Base-by-base conservation (phyloP, 163 green algal species). In the Coccomyxa subellipsoidea region DNA sequence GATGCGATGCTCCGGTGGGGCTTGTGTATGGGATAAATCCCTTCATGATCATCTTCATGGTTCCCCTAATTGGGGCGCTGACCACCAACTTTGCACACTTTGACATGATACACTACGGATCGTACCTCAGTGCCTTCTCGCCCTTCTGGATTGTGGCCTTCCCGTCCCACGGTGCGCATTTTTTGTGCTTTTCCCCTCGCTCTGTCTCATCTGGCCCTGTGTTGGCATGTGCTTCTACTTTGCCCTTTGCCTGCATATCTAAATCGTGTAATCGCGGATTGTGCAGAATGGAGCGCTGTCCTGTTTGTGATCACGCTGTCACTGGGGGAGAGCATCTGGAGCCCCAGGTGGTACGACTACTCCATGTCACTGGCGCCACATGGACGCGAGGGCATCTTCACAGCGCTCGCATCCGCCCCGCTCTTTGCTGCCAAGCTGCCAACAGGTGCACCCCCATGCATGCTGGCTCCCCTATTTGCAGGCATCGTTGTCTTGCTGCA, bases 1-100 rank as follows among this genome's bases (percentile, higher is more conserved):
- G 90, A 59, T 92, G 90, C 78, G 36, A 84, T 73, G 81, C 85
- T 4, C 88, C 84, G 31, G 84, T 93, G 4, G 90, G 90, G 8
- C 40, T 82, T 34, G 86, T 94, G 31, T 94, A 94, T 80, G 81
- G 72, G 23, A 94, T 94, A 80, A 94, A 94, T 38, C 90, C 90
- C 7, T 69, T 72, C 69, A 90, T 93, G 78, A 92, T 93, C 38
- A 88, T 89, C 32, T 73, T 87, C 25, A 83, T 92, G 66, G 90
- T 93, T 47, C 90, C 90, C 10, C 3, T 92, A 4, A 85, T 91
- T 0, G 87, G 87, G 0, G 89, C 87, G 7, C 47, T 90, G 75
- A 90, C 85, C 34, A 73, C 78, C 23, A 81, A 83, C 38, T 88
- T 90, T 70, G 80, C 54, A 5, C 85, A 90, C 78, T 91, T 90